phyloP scores from a whole-genome alignment of 306 rosid species.

The Inga laurina region DNA sequence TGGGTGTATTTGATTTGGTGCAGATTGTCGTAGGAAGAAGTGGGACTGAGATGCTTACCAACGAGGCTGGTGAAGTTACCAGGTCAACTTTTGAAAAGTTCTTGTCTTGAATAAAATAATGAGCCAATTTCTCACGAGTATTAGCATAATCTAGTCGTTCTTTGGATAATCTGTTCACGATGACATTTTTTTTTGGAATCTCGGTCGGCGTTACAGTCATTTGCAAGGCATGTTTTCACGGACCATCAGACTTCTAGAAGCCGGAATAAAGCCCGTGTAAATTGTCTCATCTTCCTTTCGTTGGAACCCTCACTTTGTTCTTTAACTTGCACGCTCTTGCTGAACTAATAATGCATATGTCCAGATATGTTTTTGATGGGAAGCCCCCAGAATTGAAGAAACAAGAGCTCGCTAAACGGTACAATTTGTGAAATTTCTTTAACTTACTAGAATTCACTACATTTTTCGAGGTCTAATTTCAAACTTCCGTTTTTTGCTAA shows the following conservation, averaged over 20 bases:
- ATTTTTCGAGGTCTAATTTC: neutral
- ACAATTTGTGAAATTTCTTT: conserved; percentile 23
- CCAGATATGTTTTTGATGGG: conserved; percentile 95
- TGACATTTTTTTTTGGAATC: conserved; percentile 27
- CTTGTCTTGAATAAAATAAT: neutral
- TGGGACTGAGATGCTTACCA: conserved; percentile 93
- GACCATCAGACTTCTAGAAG: conserved; percentile 93
- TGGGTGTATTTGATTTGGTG: conserved; percentile 32
- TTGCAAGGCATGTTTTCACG: conserved; percentile 96
- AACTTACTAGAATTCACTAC: neutral
- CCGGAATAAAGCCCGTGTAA: conserved; percentile 94
- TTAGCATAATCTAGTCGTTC: neutral
- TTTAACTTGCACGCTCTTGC: neutral
- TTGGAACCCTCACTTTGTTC: neutral
- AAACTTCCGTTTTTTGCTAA: neutral
- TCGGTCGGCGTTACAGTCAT: conserved; percentile 51
- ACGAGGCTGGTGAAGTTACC: conserved; percentile 99
- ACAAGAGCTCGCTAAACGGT: conserved; percentile 97
- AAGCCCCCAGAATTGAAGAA: conserved; percentile 88
- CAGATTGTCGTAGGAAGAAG: conserved; percentile 97
- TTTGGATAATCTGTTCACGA: neutral
- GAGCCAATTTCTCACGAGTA: neutral
- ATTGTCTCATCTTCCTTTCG: conserved; percentile 8
- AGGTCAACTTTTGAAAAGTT: conserved; percentile 48
- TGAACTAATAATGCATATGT: conserved; percentile 15